These are phyloP conservation scores for Leptographium wingfieldii DNA, from an alignment of 2,329 filamentous ascomycete genomes.

Conservation along the genomic window DNA sequence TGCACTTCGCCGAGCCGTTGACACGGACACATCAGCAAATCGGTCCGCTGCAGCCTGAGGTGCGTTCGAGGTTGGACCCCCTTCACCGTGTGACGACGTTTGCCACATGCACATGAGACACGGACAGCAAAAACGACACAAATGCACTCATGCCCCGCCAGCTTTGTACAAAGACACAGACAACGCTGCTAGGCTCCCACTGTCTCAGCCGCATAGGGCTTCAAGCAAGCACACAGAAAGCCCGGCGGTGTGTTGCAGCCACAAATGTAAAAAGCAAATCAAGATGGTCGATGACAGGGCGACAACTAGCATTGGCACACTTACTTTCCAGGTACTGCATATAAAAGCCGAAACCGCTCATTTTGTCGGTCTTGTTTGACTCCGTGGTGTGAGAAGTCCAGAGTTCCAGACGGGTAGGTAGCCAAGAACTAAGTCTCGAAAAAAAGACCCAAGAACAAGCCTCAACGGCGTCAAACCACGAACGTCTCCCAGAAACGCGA, in stretches of 20 bases:
- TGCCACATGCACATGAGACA: not conserved
- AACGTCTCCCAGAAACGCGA: not conserved
- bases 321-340: constrained; percentile 66
- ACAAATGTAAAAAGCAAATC: not conserved
- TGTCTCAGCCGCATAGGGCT: not conserved
- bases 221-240: not conserved
- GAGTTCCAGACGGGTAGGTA: not conserved
- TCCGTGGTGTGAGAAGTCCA: not conserved
- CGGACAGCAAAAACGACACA: not conserved
- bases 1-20: constrained; percentile 7
- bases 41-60: constrained; percentile 18
- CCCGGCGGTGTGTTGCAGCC: not conserved
- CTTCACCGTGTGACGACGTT: not conserved
- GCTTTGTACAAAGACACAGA: not conserved
- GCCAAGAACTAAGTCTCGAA: not conserved
- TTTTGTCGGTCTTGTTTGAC: constrained; percentile 21
- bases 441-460: no score
- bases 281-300: constrained; percentile 10
- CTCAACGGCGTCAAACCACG: not conserved
- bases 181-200: no score
- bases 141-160: not conserved
- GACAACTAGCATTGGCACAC: constrained; percentile 24
- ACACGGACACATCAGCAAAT: constrained; percentile 21
- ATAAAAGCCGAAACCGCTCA: constrained; percentile 49
- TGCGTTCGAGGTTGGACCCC: constrained; percentile 1